Conservation (phyloP, 2,329 filamentous ascomycete genomes). For the Stemphylium lycopersici region DNA sequence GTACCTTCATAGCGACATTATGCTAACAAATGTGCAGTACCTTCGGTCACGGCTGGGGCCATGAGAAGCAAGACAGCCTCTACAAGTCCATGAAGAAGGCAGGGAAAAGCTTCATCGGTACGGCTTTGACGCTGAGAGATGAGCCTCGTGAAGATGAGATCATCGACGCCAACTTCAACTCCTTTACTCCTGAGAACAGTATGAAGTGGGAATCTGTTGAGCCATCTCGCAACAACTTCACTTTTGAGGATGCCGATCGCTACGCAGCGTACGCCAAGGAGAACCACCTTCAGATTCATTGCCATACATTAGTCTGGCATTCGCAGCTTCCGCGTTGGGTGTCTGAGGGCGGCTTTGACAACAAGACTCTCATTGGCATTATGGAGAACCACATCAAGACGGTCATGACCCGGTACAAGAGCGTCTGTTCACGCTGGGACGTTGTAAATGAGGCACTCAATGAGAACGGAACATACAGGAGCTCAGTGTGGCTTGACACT, state of each 20-base stretch:
- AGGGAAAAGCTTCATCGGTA: constrained; percentile 33
- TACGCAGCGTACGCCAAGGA: constrained; percentile 43
- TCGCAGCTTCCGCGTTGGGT: constrained; percentile 51
- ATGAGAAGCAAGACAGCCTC: constrained; percentile 23
- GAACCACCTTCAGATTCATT: constrained; percentile 45
- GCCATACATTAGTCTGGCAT: constrained; percentile 53
- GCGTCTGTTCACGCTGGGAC: constrained; percentile 49
- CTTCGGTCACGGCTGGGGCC: constrained; percentile 8
- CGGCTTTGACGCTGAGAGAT: constrained; percentile 34
- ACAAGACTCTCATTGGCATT: constrained; percentile 50
- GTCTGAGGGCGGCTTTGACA: constrained; percentile 45
- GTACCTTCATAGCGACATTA: neutral
- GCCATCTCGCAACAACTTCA: constrained; percentile 47
- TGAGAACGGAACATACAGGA: constrained; percentile 54
- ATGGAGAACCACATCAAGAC: constrained; percentile 52
- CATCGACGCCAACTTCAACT: constrained; percentile 39
- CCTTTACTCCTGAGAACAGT: constrained; percentile 31
- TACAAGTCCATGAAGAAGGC: constrained; percentile 34
- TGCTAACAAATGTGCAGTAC: constrained; percentile 4
- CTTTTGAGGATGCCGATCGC: constrained; percentile 46
- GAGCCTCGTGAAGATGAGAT: constrained; percentile 33
- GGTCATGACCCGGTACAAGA: constrained; percentile 48
- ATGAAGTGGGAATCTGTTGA: constrained; percentile 49
- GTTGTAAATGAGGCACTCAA: constrained; percentile 45
- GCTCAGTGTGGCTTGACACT: constrained; percentile 50